These are phyloP conservation scores for Candida michaelii DNA, from an alignment of 805 yeast genomes.

Conservation along the genomic window DNA sequence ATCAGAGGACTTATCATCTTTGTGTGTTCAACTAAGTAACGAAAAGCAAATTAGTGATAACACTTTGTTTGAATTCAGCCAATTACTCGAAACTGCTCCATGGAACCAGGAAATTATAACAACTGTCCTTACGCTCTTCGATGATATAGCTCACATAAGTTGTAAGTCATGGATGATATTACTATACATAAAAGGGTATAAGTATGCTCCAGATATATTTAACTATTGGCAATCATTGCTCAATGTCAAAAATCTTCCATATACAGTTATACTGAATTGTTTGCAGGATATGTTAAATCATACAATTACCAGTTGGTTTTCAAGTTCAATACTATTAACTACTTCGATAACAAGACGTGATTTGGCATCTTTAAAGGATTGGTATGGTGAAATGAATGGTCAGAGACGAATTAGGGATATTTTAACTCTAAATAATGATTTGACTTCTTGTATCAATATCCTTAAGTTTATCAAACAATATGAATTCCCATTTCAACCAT, in stretches of 20 bases:
- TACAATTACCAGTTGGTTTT: conserved; percentile 9
- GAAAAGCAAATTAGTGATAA: neutral
- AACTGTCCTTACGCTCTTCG: neutral
- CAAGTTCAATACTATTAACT: conserved; percentile 5
- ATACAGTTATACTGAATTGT: neutral
- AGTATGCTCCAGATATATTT: neutral
- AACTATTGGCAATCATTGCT: conserved; percentile 4
- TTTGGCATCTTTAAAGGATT: neutral
- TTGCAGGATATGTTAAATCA: conserved; percentile 5
- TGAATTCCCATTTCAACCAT: conserved; percentile 1
- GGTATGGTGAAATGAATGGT: conserved; percentile 1
- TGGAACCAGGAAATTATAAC: neutral
- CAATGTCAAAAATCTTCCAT: neutral
- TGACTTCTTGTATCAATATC: conserved; percentile 11
- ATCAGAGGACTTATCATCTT: neutral
- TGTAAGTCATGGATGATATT: conserved; percentile 5
- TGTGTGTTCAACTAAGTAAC: neutral
- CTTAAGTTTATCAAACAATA: conserved; percentile 6
- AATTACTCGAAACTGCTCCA: neutral
- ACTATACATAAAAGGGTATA: conserved; percentile 1
- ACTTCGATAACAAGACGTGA: conserved; percentile 1
- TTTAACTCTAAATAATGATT: conserved; percentile 8
- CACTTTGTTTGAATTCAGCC: neutral
- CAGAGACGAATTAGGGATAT: neutral
- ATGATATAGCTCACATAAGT: conserved; percentile 5